Percentiles rank a stretch among this genome's conserved stretches.
Evolutionary conservation across 257 asterid species (phyloP).

Genomic region (Gardenia jasminoides): DNA sequence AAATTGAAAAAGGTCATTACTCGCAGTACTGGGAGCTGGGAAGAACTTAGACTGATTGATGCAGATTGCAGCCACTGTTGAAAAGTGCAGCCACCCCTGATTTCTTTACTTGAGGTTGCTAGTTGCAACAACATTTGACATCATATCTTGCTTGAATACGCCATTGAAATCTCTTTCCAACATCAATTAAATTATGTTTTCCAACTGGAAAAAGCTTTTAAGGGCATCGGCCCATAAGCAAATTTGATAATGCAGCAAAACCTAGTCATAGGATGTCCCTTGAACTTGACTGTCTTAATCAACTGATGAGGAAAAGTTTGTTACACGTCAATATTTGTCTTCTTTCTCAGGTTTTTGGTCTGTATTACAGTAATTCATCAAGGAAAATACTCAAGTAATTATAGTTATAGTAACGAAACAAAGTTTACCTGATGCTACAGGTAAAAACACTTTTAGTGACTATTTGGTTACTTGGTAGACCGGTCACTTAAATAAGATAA

Average conservation of each 20-base stretch:
- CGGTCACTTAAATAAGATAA: too few species aligned
- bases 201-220: not conserved
- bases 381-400: too few species aligned
- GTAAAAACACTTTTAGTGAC: too few species aligned
- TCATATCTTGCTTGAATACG: not conserved
- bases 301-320: not conserved
- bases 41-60: not conserved
- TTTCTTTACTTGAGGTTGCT: not conserved
- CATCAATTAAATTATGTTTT: not conserved
- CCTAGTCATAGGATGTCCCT: not conserved
- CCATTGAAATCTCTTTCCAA: not conserved
- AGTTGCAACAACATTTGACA: not conserved
- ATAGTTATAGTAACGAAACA: too few species aligned
- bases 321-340: not conserved
- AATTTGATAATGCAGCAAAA: not conserved
- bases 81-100: not conserved
- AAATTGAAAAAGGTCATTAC: not conserved
- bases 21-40: not conserved
- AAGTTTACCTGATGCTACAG: too few species aligned
- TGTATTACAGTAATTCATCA: not conserved
- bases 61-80: not conserved
- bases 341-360: not conserved
- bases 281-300: not conserved
- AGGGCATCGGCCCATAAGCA: not conserved
- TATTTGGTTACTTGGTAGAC: too few species aligned